Evolutionary conservation across 805 yeast genomes (phyloP), one percentile per base, ranked within the genome.

Genomic region (Komagataella pastoris): DNA sequence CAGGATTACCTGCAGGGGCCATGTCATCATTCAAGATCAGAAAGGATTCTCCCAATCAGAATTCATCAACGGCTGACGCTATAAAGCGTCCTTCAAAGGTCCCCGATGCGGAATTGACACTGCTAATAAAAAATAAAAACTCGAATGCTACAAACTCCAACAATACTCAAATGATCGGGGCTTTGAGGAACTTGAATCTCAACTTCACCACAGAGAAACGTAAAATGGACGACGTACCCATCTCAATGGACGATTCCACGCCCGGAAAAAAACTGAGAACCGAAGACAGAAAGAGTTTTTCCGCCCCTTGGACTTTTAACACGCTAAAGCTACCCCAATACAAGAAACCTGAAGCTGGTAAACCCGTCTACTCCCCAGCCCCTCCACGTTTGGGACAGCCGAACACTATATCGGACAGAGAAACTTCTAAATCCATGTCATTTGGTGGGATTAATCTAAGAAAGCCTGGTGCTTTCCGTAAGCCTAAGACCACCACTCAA

Each of bases 401-500:
- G 17, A 17, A 18, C 18, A n/a, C 10, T 19, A 10, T 30, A 8
- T 4, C 40, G 8, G 40, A 30, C 40, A 30, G 40, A 30, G 40
- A 30, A 30, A 12, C 40, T 14, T 30, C 40, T 30, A 30, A 30
- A 30, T 10, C 40, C 5, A 7, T 30, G 14, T 10, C 40, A 3
- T 30, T 30, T 30, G 40, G 40, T 18, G 51, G 53, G 21, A 19
- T 44, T 18, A 61, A 65, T 17, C 56, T 65, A 19, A 52, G 66
- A 40, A 65, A 60, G 49, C 70, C 70, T 0, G 64, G 66, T 1
- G 68, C 70, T 0, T 66, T 65, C 49, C 55, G 62, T 47, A 65
- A 59, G 46, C 68, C 68, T 10, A 30, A 30, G 40, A 30, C 40
- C 40, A 30, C 40, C 40, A 30, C 40, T 14, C 40, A 30, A 30